phyloP scores from a whole-genome alignment of 495 filamentous ascomycete species.

The Trichodelitschia bisporula region DNA sequence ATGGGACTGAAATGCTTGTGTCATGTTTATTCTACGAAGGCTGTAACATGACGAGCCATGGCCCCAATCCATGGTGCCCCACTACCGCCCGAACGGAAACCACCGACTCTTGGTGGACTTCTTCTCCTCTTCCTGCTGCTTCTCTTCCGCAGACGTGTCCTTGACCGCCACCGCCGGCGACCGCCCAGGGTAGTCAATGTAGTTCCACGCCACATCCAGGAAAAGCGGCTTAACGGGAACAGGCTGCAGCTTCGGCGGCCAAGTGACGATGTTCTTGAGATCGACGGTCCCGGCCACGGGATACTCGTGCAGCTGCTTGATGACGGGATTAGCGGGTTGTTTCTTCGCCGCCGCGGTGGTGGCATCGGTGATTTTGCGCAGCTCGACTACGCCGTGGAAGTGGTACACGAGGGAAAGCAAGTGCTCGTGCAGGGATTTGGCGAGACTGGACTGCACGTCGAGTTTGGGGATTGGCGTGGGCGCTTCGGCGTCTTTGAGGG shows the following conservation, averaged over 20 bases:
- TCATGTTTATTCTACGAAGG: too few species aligned
- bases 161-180: conserved; percentile 7
- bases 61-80: too few species aligned
- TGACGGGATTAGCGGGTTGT: conserved; percentile 24
- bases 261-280: conserved; percentile 57
- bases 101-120: conserved; percentile 51
- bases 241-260: conserved; percentile 58
- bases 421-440: conserved; percentile 28
- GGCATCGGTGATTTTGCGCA: conserved; percentile 30
- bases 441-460: conserved; percentile 30
- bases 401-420: conserved; percentile 45
- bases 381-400: conserved; percentile 58
- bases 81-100: conserved; percentile 71
- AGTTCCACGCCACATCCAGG: conserved; percentile 94
- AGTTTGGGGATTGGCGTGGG: conserved; percentile 25
- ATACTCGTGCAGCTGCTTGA: conserved; percentile 53
- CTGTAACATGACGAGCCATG: too few species aligned
- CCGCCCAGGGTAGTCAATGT: conserved; percentile 73
- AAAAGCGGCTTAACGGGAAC: conserved; percentile 91
- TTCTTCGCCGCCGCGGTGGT: conserved; percentile 10
- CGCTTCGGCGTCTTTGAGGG: conserved; percentile 1
- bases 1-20: too few species aligned
- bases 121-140: conserved; percentile 15
- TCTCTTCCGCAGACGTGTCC: conserved; percentile 11
- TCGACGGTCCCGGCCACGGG: conserved; percentile 34